Evolutionary conservation across 495 filamentous ascomycete species (phyloP), one percentile per base, ranked within the genome.

Genomic region (Penicillium egyptiacum): DNA sequence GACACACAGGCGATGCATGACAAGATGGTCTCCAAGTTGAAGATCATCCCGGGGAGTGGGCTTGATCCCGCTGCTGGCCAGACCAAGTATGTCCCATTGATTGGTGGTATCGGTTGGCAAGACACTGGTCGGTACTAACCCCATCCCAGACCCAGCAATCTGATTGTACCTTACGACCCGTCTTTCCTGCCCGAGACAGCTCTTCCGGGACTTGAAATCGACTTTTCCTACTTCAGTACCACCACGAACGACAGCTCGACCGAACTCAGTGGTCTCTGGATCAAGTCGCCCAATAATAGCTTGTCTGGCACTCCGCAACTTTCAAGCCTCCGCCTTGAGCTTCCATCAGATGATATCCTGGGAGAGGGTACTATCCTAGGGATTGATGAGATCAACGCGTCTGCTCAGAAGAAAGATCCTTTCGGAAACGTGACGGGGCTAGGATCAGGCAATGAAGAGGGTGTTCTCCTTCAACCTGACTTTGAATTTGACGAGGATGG

Each of bases 111-210:
- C 0, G 23, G 12, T 50, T 9, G 40, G 14, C 16, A 39, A 39
- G 14, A 12, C 37, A 28, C 9, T 35, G 25, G 33, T 30, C 14
- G 43, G 16, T 53, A 26, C 55, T 64, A 14, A 66, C 35, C 47
- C 49, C 46, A 52, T 49, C 9, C 47, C 62, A 96, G 93, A 57
- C 87, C 86, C 20, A 88, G 89, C 43, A 89, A 91, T 58, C 83
- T 96, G 44, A 69, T 92, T 14, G 78, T 97, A 4, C 74, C 80
- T 20, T 90, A 98, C 59, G 94, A 98, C 68, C 92, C 92, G 6
- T 81, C 84, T n/a, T 96, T 97, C 62, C 68, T 92, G 1, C 88
- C 89, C 0, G 88, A 90, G 39, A 78, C 83, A 22, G 72, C 69
- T 45, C 75, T 89, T 17, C 81, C 80, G 11, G 74, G 75, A 10